These are phyloP conservation scores for Ephemerocybe angulata DNA, from an alignment of 768 basidiomycete species.

Conservation along the genomic window DNA sequence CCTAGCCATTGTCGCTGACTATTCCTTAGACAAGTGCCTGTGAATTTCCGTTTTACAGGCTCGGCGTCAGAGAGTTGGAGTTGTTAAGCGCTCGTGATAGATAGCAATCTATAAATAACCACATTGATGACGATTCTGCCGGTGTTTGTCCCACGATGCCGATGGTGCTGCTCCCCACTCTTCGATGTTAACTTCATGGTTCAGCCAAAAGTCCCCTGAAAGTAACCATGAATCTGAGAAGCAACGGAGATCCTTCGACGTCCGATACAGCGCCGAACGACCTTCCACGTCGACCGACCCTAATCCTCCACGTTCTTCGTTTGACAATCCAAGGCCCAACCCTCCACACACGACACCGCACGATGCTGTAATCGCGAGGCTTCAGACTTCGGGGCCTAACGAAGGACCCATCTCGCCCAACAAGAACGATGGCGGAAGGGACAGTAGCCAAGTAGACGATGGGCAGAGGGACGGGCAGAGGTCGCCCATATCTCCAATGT, in stretches of 20 bases:
- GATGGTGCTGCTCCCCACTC: background rate
- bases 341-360: slow-evolving; percentile 49
- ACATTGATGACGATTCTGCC: background rate
- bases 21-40: slow-evolving; percentile 11
- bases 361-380: slow-evolving; percentile 56
- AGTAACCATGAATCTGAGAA: slow-evolving; percentile 1
- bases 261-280: slow-evolving; percentile 14
- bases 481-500: slow-evolving; percentile 12
- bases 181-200: slow-evolving; percentile 23
- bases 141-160: background rate
- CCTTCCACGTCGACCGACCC: slow-evolving; percentile 16
- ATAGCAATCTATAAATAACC: background rate
- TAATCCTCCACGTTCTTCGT: background rate
- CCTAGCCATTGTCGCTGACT: background rate
- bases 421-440: slow-evolving; percentile 6
- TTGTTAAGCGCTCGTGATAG: background rate
- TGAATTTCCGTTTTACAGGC: background rate
- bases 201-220: slow-evolving; percentile 16
- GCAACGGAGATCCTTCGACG: slow-evolving; percentile 8
- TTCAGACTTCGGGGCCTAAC: slow-evolving; percentile 26
- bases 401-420: background rate
- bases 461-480: background rate
- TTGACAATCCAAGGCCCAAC: background rate
- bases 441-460: background rate
- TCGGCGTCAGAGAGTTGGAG: background rate